Evolutionary conservation across 2,329 filamentous ascomycete species (phyloP).

Genomic region (Acrodontium crateriforme): DNA sequence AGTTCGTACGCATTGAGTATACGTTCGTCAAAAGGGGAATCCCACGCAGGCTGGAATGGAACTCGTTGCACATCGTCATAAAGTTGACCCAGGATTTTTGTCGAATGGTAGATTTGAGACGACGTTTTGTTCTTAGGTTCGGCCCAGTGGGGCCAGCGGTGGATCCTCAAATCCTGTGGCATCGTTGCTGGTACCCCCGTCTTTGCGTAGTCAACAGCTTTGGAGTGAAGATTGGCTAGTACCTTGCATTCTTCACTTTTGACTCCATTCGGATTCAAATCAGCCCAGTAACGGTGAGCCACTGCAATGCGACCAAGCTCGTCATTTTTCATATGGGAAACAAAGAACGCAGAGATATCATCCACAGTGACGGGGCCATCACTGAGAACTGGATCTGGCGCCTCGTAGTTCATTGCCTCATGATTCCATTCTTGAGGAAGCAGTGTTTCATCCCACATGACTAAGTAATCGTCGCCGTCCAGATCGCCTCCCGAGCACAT

Average conservation of each 20-base stretch:
- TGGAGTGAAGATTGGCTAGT: constrained; percentile 70
- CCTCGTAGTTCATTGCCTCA: constrained; percentile 62
- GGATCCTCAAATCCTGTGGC: constrained; percentile 44
- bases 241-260: constrained; percentile 54
- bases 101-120: constrained; percentile 48
- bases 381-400: constrained; percentile 42
- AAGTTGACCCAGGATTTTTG: constrained; percentile 61
- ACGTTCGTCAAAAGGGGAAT: constrained; percentile 58
- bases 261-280: constrained; percentile 48
- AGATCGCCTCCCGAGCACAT: constrained; percentile 96
- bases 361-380: constrained; percentile 51
- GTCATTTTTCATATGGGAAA: constrained; percentile 86
- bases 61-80: constrained; percentile 62
- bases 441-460: constrained; percentile 75
- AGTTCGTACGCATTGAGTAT: constrained; percentile 52
- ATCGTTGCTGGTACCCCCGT: constrained; percentile 67
- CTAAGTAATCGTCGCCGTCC: constrained; percentile 89
- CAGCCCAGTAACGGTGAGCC: constrained; percentile 67
- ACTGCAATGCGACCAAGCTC: constrained; percentile 65
- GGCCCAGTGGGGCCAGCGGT: constrained; percentile 75
- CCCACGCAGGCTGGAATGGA: constrained; percentile 60
- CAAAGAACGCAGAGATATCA: constrained; percentile 74
- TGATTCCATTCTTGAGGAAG: constrained; percentile 58
- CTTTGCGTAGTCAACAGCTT: constrained; percentile 89
- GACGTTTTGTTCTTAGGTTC: constrained; percentile 37